Conservation (phyloP, 108 stramenopile species). For the Conticribra weissflogii region DNA sequence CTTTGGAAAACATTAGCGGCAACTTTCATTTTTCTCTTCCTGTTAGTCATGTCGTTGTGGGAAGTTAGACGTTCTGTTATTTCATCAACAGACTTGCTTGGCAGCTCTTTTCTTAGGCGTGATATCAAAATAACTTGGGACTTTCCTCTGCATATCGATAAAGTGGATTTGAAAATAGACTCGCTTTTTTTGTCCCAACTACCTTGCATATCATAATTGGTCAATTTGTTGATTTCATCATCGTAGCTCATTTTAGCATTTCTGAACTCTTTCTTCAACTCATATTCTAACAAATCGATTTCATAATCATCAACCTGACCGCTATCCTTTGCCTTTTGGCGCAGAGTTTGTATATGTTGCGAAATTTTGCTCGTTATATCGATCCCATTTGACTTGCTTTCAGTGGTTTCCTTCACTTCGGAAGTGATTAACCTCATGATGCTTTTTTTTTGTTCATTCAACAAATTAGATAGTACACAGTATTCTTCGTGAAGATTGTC, state of each 20-base stretch:
- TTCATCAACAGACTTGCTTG: conserved; percentile 7
- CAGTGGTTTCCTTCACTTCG: neutral
- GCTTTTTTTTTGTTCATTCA: neutral
- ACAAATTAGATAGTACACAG: neutral
- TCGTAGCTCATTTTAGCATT: conserved; percentile 9
- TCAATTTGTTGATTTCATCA: neutral
- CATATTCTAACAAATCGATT: conserved; percentile 6
- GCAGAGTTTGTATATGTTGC: conserved; percentile 1
- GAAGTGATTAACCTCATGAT: conserved; percentile 2
- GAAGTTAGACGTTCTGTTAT: neutral
- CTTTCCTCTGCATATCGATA: neutral
- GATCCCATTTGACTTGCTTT: too few relatives aligned
- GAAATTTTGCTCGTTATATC: too few relatives aligned
- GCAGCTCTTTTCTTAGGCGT: conserved; percentile 9
- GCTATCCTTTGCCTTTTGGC: conserved; percentile 1
- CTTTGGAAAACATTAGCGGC: neutral
- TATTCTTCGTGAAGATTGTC: conserved; percentile 9
- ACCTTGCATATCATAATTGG: neutral
- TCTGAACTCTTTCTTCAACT: conserved; percentile 17
- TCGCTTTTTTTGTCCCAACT: conserved; percentile 20
- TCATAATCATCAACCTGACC: conserved; percentile 11
- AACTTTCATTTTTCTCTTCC: neutral
- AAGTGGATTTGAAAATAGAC: conserved; percentile 5
- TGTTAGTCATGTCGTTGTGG: neutral
- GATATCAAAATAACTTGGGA: neutral